phyloP scores from a whole-genome alignment of 257 asterid genomes.

The Solanum chmielewskii region DNA sequence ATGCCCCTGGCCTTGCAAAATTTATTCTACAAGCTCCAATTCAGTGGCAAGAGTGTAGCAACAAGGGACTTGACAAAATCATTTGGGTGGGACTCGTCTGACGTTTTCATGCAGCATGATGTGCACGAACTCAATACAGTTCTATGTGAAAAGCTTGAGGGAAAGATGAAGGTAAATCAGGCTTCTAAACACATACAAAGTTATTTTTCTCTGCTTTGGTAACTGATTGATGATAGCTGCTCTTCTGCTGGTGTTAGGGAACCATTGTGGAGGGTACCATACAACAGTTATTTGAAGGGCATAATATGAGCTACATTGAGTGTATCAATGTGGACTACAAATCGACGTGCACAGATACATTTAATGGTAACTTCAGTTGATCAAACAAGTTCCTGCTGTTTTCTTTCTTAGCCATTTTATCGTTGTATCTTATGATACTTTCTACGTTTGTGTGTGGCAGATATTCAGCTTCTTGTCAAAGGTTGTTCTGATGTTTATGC shows the following conservation, averaged over 20 bases:
- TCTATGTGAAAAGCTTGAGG: slow-evolving; percentile 88
- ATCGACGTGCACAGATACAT: slow-evolving; percentile 84
- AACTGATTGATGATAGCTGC: not conserved
- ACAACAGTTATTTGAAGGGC: slow-evolving; percentile 95
- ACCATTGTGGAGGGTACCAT: slow-evolving; percentile 98
- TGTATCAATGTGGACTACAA: slow-evolving; percentile 96
- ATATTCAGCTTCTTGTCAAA: slow-evolving; percentile 95
- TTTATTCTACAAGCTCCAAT: slow-evolving; percentile 93
- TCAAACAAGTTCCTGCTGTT: not conserved
- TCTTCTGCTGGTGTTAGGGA: slow-evolving; percentile 38
- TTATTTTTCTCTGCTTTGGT: not conserved
- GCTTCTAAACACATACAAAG: not conserved
- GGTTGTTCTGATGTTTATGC: slow-evolving; percentile 94
- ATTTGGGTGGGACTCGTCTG: slow-evolving; percentile 96
- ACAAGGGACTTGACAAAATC: slow-evolving; percentile 94
- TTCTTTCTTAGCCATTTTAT: not conserved
- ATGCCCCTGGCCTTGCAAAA: slow-evolving; percentile 93
- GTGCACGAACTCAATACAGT: slow-evolving; percentile 95
- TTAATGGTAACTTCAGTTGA: slow-evolving; percentile 46
- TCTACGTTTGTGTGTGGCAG: slow-evolving; percentile 17
- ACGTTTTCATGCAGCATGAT: slow-evolving; percentile 95
- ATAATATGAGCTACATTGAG: slow-evolving; percentile 84
- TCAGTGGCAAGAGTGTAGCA: slow-evolving; percentile 78
- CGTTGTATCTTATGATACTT: not conserved
- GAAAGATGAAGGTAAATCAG: slow-evolving; percentile 70